Percentiles rank a stretch among this genome's conserved stretches.
phyloP scores from a whole-genome alignment of 2,329 filamentous ascomycete genomes.

The Cordyceps sp. region DNA sequence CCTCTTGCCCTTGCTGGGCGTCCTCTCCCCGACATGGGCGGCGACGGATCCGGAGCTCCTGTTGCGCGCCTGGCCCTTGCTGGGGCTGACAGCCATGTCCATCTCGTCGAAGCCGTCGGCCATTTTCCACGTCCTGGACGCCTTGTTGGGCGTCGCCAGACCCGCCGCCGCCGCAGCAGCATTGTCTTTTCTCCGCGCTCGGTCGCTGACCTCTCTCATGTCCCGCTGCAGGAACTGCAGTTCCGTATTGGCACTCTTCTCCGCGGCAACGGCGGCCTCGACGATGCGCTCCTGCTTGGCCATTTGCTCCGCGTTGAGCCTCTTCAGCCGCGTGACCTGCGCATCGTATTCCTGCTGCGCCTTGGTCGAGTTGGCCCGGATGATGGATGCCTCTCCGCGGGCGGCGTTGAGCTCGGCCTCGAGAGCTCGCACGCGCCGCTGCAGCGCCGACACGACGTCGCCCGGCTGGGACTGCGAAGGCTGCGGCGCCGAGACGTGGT shows the following conservation, averaged over 20 bases:
- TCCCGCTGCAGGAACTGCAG: slow-evolving; percentile 60
- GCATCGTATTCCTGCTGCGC: slow-evolving; percentile 43
- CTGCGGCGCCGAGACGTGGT: slow-evolving; percentile 8
- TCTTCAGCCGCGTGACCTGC: slow-evolving; percentile 43
- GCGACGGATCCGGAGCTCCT: slow-evolving; percentile 25
- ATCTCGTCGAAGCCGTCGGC: slow-evolving; percentile 66
- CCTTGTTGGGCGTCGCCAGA: slow-evolving; percentile 42
- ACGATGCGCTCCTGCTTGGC: slow-evolving; percentile 46
- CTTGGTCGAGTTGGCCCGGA: slow-evolving; percentile 54
- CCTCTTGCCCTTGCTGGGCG: slow-evolving; percentile 53
- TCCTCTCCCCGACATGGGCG: slow-evolving; percentile 30
- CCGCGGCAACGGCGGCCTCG: slow-evolving; percentile 46
- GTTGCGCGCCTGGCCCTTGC: slow-evolving; percentile 26
- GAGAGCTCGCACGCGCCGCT: slow-evolving; percentile 34
- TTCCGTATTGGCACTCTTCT: slow-evolving; percentile 50
- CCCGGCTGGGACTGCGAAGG: slow-evolving; percentile 11
- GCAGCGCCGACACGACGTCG: slow-evolving; percentile 27
- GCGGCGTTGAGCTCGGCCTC: slow-evolving; percentile 43
- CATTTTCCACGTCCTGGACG: slow-evolving; percentile 36
- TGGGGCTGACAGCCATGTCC: slow-evolving; percentile 36
- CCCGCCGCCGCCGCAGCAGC: slow-evolving; percentile 8
- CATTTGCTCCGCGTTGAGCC: slow-evolving; percentile 45
- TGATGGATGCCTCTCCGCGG: slow-evolving; percentile 56
- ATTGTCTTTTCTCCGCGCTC: slow-evolving; percentile 27
- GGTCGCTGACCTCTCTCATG: slow-evolving; percentile 39